Conservation (phyloP, 495 filamentous ascomycete genomes). For the Talaromyces proteolyticus region DNA sequence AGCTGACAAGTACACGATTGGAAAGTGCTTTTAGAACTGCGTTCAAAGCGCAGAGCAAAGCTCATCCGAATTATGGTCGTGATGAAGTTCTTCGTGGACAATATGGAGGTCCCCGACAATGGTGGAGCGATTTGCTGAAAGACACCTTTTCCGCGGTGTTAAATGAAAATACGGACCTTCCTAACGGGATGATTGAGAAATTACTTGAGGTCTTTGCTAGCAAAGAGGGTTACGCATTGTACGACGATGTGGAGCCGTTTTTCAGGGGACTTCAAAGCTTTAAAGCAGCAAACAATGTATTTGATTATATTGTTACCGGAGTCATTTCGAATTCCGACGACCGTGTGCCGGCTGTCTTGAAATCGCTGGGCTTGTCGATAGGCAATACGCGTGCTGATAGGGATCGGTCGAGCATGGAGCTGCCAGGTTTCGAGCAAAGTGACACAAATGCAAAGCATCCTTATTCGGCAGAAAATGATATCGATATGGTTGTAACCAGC, state of each 20-base stretch:
- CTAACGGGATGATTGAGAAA: conserved; percentile 41
- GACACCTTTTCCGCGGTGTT: conserved; percentile 16
- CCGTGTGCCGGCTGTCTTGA: conserved; percentile 55
- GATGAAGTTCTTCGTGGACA: conserved; percentile 33
- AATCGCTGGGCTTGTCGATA: conserved; percentile 54
- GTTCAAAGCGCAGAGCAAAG: conserved; percentile 41
- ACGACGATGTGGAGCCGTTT: conserved; percentile 46
- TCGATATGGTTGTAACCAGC: conserved; percentile 64
- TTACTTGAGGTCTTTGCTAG: conserved; percentile 59
- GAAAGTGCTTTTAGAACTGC: conserved; percentile 36
- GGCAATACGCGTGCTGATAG: conserved; percentile 30
- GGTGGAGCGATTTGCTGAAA: conserved; percentile 64
- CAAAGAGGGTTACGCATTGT: conserved; percentile 53
- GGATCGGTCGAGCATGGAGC: conserved; percentile 20
- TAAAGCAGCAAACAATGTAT: conserved; percentile 6
- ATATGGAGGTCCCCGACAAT: conserved; percentile 48
- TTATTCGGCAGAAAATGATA: conserved; percentile 27
- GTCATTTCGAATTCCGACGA: conserved; percentile 77
- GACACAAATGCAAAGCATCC: conserved; percentile 1
- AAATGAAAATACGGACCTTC: conserved; percentile 10
- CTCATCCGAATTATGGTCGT: conserved; percentile 64
- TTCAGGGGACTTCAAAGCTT: conserved; percentile 36
- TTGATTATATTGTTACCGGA: conserved; percentile 47
- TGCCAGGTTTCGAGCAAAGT: conserved; percentile 37
- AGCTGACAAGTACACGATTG: conserved; percentile 21